phyloP scores from a whole-genome alignment of 495 filamentous ascomycete genomes.

The Neurospora sp. region DNA sequence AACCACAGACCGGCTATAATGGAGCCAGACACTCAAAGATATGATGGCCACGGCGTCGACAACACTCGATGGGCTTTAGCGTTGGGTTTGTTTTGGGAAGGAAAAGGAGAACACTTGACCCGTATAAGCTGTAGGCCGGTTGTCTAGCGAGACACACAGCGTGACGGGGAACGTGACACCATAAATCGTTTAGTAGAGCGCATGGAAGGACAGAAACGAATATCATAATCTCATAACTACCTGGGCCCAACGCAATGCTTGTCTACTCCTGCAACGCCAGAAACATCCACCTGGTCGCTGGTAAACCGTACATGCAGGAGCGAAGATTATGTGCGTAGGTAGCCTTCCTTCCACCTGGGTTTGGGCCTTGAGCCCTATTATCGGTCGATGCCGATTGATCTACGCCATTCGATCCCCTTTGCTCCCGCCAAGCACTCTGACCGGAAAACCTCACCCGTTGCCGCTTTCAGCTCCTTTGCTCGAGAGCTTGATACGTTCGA shows the following conservation, averaged over 20 bases:
- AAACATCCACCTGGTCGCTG: background rate
- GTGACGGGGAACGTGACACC: background rate
- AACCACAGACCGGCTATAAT: background rate
- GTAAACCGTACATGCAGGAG: background rate
- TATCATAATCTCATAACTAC: background rate
- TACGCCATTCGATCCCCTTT: background rate
- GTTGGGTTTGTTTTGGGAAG: background rate
- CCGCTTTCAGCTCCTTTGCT: background rate
- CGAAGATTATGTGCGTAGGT: background rate
- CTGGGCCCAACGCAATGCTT: background rate
- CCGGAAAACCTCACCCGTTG: background rate
- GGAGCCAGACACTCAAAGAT: background rate
- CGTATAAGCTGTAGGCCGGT: background rate
- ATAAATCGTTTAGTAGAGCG: background rate
- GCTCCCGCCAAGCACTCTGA: background rate
- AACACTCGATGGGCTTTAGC: background rate
- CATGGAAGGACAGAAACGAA: background rate
- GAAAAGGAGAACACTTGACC: background rate
- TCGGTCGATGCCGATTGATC: background rate
- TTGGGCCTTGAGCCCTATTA: background rate
- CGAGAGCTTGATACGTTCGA: background rate
- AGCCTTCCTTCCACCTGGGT: background rate
- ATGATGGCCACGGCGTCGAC: background rate
- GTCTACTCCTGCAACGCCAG: background rate
- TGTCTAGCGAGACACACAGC: background rate